Percentiles rank a stretch among this genome's conserved stretches.
These are phyloP conservation scores for Biscogniauxia mediterranea DNA, from an alignment of 2,329 filamentous ascomycete genomes.

Conservation along the genomic window DNA sequence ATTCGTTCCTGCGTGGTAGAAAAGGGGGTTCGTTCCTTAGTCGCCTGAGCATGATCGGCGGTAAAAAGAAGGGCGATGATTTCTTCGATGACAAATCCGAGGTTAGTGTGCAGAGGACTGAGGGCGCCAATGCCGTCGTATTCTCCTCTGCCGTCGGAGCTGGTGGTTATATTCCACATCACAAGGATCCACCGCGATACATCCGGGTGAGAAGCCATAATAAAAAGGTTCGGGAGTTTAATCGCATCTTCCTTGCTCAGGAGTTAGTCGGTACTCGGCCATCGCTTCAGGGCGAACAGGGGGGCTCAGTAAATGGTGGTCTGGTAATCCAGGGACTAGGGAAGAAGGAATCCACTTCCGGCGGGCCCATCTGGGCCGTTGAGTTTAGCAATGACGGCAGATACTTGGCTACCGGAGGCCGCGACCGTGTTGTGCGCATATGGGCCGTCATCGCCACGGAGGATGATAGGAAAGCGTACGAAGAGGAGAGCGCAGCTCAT, in stretches of 20 bases:
- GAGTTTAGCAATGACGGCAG: constrained; percentile 91
- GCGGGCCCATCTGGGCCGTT: constrained; percentile 82
- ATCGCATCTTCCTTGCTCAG: constrained; percentile 87
- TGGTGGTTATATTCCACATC: constrained; percentile 75
- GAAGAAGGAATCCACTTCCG: constrained; percentile 41
- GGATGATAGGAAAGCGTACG: constrained; percentile 73
- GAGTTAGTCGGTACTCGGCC: constrained; percentile 68
- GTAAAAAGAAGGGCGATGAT: constrained; percentile 67
- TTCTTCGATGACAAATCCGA: constrained; percentile 67
- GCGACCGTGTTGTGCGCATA: constrained; percentile 80
- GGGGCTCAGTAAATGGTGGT: constrained; percentile 22
- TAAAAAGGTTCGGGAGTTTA: constrained; percentile 80
- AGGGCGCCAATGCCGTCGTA: constrained; percentile 79
- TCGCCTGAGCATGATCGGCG: constrained; percentile 72
- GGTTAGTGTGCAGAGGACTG: constrained; percentile 62
- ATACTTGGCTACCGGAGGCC: constrained; percentile 88
- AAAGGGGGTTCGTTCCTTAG: constrained; percentile 91
- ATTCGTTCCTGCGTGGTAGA: constrained; percentile 42
- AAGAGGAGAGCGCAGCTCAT: constrained; percentile 53
- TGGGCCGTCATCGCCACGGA: constrained; percentile 84
- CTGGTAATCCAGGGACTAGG: constrained; percentile 30
- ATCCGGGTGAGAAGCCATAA: constrained; percentile 80
- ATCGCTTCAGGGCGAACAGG: constrained; percentile 28
- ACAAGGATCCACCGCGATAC: constrained; percentile 87
- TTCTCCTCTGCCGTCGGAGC: constrained; percentile 74